Percentiles rank a stretch among this genome's conserved stretches.
phyloP scores from a whole-genome alignment of 2,329 filamentous ascomycete genomes.

The Aspergillus ustus region DNA sequence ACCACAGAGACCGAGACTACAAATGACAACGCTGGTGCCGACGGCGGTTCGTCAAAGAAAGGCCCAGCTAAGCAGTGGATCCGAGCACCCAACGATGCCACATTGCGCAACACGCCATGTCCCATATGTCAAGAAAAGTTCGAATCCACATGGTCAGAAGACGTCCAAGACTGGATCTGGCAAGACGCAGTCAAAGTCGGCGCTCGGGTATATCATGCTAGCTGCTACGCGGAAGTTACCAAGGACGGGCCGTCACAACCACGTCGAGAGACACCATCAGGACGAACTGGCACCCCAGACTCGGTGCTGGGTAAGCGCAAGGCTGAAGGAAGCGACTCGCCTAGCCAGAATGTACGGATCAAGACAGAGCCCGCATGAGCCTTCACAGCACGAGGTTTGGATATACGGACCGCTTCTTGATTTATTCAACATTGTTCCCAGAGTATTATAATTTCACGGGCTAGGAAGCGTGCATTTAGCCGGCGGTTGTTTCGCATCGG shows the following conservation, averaged over 20 bases:
- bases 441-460: constrained; percentile 9
- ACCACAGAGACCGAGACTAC: constrained; percentile 46
- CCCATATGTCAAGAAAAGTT: constrained; percentile 97
- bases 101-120: constrained; percentile 76
- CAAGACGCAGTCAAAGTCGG: constrained; percentile 82
- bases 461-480: constrained; percentile 24
- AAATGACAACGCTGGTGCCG: constrained; percentile 46
- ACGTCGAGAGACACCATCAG: constrained; percentile 40
- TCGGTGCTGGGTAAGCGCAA: constrained; percentile 75
- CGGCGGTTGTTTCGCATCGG: constrained; percentile 25
- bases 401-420: background rate
- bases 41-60: constrained; percentile 52
- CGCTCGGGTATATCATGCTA: constrained; percentile 83
- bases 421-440: constrained; percentile 12
- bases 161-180: constrained; percentile 96
- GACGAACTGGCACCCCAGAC: constrained; percentile 61
- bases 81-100: constrained; percentile 77
- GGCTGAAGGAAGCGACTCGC: constrained; percentile 59
- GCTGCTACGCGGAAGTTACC: constrained; percentile 82
- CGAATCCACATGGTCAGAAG: constrained; percentile 87
- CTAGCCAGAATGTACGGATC: constrained; percentile 43
- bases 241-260: constrained; percentile 59
- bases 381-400: background rate
- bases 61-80: constrained; percentile 73
- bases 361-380: constrained; percentile 43